phyloP scores from a whole-genome alignment of 257 asterid species.

The Solanum bukasovii region DNA sequence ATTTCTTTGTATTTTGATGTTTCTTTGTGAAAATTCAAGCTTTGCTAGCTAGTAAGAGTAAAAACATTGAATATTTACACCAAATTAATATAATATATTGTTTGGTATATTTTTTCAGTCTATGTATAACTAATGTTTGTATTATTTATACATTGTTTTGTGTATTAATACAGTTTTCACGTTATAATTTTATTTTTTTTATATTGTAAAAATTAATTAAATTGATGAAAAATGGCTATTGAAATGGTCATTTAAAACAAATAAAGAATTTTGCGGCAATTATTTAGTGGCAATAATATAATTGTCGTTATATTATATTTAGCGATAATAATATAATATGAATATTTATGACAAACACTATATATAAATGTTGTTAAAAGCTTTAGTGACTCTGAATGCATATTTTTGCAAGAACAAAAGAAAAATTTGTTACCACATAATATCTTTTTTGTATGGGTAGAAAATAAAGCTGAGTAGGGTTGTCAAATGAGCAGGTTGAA shows the following conservation, averaged over 20 bases:
- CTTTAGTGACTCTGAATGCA: neutral
- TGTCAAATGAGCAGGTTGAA: too few species aligned
- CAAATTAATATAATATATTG: neutral
- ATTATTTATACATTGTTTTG: neutral
- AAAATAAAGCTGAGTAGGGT: neutral
- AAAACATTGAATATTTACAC: neutral
- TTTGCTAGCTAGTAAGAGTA: neutral
- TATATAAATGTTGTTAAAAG: neutral
- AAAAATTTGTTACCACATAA: too few species aligned
- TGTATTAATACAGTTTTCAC: neutral
- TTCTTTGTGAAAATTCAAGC: neutral
- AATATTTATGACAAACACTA: neutral
- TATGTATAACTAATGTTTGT: too few species aligned
- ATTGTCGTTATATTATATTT: neutral
- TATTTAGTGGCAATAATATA: neutral
- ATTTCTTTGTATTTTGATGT: neutral
- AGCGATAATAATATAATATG: neutral
- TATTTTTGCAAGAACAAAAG: too few species aligned
- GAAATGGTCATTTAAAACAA: neutral
- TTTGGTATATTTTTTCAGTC: too few species aligned
- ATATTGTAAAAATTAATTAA: neutral
- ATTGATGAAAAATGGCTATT: neutral
- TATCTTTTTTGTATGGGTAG: neutral
- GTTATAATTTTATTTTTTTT: too few species aligned
- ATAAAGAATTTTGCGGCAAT: neutral